Evolutionary conservation across 2,329 filamentous ascomycete species (phyloP), one percentile per base, ranked within the genome.

Genomic region (Fusarium denticulatum): DNA sequence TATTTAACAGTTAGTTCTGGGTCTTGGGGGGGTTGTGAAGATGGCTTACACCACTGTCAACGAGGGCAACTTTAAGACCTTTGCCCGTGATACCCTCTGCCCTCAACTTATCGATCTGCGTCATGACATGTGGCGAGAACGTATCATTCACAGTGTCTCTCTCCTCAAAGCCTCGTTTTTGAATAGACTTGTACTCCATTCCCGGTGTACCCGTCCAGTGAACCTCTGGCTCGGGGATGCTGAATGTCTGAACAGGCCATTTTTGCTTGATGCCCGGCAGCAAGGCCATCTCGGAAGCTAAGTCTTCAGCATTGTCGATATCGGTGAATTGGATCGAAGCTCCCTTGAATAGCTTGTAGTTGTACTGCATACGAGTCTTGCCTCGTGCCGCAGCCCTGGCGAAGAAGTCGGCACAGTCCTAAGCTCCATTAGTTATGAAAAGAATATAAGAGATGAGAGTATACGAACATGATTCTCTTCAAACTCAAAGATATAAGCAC

Each of bases 401-500:
- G 13, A 70, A 63, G 57, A 74, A 74, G 68, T 71, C 73, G 56
- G 72, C 43, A 6, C 45, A 74, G 40, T 74, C 71, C 71, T 74
- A 13, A 24, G 2, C 16, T 22, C 11, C 9, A 43, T 73, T 15
- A 74, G 71, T 47, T 1, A 11, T 24, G 16, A 2, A 2, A 2
- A 7, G 22, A 6, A 16, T 11, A n/a, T 1, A 8, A 34, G 3
- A 34, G 6, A 16, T 2, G 8, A 16, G 6, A 3, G 26, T 4
- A 18, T 32, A 77, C 82, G 74, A 79, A 88, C 87, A 75, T 86
- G 80, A 13, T 82, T 81, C 26, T 87, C 84, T 50, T 88, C 84
- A 58, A 88, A 86, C 72, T 89, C 87, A 65, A 89, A 83, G 70
- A 89, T 86, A 79, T 85, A 89, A 30, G 84, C 85, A 26, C 87